Evolutionary conservation across 768 basidiomycete species (phyloP).

Genomic region (Pholiota conissans): DNA sequence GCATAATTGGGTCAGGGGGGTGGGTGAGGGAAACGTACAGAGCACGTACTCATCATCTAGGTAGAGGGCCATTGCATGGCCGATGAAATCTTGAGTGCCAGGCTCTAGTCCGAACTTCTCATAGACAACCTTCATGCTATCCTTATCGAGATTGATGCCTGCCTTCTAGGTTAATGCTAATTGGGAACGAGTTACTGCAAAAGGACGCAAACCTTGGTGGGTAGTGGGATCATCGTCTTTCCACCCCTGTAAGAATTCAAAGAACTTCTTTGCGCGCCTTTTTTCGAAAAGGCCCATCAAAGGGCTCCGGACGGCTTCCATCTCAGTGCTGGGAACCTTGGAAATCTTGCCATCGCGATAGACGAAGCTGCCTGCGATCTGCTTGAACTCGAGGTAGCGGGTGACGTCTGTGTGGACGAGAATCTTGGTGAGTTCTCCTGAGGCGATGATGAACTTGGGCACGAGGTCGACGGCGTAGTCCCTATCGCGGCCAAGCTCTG

Average conservation of each 20-base stretch:
- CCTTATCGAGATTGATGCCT: constrained; percentile 88
- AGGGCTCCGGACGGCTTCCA: constrained; percentile 93
- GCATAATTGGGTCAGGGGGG: constrained; percentile 5
- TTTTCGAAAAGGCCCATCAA: constrained; percentile 99
- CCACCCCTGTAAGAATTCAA: constrained; percentile 95
- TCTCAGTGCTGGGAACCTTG: constrained; percentile 96
- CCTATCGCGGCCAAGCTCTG: constrained; percentile 91
- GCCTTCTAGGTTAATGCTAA: constrained; percentile 2
- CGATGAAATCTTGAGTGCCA: constrained; percentile 98
- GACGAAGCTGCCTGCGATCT: constrained; percentile 97
- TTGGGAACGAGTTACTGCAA: neutral
- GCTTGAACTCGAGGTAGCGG: constrained; percentile 99
- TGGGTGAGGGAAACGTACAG: neutral
- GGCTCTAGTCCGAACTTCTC: constrained; percentile 96
- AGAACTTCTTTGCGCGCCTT: constrained; percentile 96
- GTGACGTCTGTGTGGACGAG: constrained; percentile 99
- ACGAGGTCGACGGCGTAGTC: constrained; percentile 98
- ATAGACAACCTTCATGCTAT: constrained; percentile 93
- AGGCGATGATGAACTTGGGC: constrained; percentile 99
- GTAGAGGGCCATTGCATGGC: constrained; percentile 98
- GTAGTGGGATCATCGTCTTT: constrained; percentile 94
- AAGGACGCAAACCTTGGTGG: constrained; percentile 74
- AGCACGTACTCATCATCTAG: constrained; percentile 89
- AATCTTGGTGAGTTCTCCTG: constrained; percentile 96
- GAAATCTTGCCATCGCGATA: constrained; percentile 96